phyloP scores from a whole-genome alignment of 305 asterid species.

The Stenogyne calaminthoides region DNA sequence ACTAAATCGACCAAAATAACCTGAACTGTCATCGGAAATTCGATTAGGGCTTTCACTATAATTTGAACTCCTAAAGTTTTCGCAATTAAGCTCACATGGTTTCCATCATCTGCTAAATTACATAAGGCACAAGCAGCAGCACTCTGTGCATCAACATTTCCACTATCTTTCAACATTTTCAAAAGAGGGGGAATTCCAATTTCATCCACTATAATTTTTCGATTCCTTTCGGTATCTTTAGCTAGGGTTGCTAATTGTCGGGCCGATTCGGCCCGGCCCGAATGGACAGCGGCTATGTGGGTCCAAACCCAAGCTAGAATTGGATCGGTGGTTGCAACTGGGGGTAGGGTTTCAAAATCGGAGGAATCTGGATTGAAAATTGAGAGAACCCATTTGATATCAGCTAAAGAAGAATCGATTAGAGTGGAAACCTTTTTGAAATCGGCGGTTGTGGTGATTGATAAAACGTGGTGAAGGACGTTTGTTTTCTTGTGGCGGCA shows the following conservation, averaged over 20 bases:
- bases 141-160: conserved; percentile 47
- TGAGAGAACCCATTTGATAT: conserved; percentile 58
- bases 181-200: conserved; percentile 62
- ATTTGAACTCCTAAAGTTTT: conserved; percentile 45
- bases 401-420: conserved; percentile 55
- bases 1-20: conserved; percentile 44
- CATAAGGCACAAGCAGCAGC: conserved; percentile 55
- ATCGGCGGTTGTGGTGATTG: conserved; percentile 63
- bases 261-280: conserved; percentile 65
- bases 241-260: conserved; percentile 45
- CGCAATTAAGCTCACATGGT: conserved; percentile 41
- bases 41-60: conserved; percentile 43
- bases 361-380: conserved; percentile 40
- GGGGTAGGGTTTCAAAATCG: conserved; percentile 47
- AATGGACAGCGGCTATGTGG: conserved; percentile 50
- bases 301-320: conserved; percentile 70
- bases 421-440: conserved; percentile 43
- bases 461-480: conserved; percentile 58
- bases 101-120: conserved; percentile 48
- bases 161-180: conserved; percentile 55
- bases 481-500: conserved; percentile 54
- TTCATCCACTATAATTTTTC: conserved; percentile 54
- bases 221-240: conserved; percentile 41
- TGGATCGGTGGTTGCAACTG: conserved; percentile 60
- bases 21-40: conserved; percentile 45